Base-by-base conservation (phyloP, 108 stramenopile species). In the Cyclotella choctawhatcheeana region DNA sequence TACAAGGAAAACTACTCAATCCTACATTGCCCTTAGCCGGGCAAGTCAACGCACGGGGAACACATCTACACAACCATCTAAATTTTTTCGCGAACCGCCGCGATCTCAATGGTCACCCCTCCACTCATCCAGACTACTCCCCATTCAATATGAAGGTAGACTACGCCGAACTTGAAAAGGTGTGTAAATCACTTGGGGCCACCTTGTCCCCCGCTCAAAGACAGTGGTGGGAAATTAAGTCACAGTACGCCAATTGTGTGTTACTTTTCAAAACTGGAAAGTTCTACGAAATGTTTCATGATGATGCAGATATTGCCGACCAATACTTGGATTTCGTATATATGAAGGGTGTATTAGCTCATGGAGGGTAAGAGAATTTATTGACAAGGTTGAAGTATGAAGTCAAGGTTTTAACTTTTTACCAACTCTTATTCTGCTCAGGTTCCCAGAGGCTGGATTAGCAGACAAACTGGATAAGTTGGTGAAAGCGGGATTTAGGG, bases 141-240 rank as follows among this genome's bases (percentile, higher is more conserved):
- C 82, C 89, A 8, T 88, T 95, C 10, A 99, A 98, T 5, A 83
- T 99, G 6, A 40, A 56, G 65, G 74, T 96, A 48, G 66, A 85
- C 61, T 54, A 69, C n/a, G 6, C 31, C 21, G 95, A 93, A 67
- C 35, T 85, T 13, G 72, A 85, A 53, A 8, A 32, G 10, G 58
- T 76, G 47, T 55, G 30, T 61, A 61, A 78, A 12, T 26, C 55
- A 24, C 34, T 44, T 22, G 79, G 73, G 24, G 35, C 61, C 18
- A 88, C 90, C 69, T 69, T 97, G 62, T 96, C 96, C 26, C 85
- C 92, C 16, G 98, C 93, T 20, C 91, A 94, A 71, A 66, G 83
- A 58, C 97, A 98, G 77, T 99, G 99, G 99, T 99, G 98, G 98
- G 84, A 94, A 35, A 81, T 99, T 75, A 99, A 99, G 82, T 65